phyloP scores from a whole-genome alignment of 73 alveolate genomes.

The Paramecium pentaurelia region DNA sequence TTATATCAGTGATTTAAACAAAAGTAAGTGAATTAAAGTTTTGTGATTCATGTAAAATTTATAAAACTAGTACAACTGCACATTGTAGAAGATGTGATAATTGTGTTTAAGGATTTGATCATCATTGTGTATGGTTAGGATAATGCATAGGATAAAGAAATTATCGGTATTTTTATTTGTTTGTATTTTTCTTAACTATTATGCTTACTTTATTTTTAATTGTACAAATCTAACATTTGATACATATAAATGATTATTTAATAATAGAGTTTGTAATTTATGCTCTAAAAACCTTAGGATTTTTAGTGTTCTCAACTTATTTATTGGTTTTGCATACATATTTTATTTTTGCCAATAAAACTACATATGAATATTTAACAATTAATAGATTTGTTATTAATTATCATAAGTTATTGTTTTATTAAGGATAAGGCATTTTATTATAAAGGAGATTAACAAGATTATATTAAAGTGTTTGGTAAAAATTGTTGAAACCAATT shows the following conservation, averaged over 20 bases:
- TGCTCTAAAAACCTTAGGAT: background rate
- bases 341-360: background rate
- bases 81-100: constrained; percentile 62
- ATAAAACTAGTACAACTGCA: background rate
- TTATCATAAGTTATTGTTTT: background rate
- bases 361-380: constrained; percentile 34
- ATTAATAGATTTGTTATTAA: background rate
- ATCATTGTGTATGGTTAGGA: constrained; percentile 58
- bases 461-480: background rate
- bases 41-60: constrained; percentile 56
- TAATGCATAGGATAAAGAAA: constrained; percentile 57
- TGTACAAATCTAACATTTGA: background rate
- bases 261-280: background rate
- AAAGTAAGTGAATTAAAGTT: background rate
- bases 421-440: background rate
- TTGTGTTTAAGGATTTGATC: constrained; percentile 59
- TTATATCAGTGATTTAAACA: background rate
- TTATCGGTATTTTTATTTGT: background rate
- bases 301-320: background rate
- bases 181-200: background rate
- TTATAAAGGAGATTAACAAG: background rate
- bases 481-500: background rate
- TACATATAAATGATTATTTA: background rate
- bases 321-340: constrained; percentile 37
- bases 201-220: background rate